phyloP scores from a whole-genome alignment of 164 flowering plant species.

The Vitis riparia region DNA sequence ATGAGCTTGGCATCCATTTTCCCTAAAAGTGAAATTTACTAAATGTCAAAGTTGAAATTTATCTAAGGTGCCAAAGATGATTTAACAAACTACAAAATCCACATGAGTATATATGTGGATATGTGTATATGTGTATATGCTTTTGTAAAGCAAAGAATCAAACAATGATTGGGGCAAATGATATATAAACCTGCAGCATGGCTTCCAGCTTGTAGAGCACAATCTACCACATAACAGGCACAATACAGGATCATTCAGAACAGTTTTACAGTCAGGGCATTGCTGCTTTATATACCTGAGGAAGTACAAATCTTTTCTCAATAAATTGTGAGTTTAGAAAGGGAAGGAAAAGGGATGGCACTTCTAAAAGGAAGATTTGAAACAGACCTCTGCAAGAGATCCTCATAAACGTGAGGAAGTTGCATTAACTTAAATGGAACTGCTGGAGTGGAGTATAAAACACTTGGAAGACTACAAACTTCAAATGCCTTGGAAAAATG shows the following conservation, averaged over 20 bases:
- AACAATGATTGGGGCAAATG: background rate
- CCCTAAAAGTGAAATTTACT: slow-evolving; percentile 36
- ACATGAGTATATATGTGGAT: too few relatives aligned
- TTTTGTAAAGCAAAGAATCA: background rate
- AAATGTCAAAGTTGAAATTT: background rate
- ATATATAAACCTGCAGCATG: slow-evolving; percentile 84
- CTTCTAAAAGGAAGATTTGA: background rate
- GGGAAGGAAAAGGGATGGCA: background rate
- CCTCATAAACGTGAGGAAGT: slow-evolving; percentile 84
- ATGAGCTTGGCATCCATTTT: slow-evolving; percentile 69
- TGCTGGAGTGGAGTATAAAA: slow-evolving; percentile 55
- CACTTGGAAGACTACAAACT: slow-evolving; percentile 19
- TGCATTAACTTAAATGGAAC: slow-evolving; percentile 78
- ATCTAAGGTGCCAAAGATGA: background rate
- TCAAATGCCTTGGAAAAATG: slow-evolving; percentile 54
- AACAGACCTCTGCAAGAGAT: slow-evolving; percentile 81
- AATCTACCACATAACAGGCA: slow-evolving; percentile 91
- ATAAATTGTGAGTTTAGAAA: background rate
- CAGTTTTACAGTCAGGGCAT: slow-evolving; percentile 60
- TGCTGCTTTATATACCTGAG: slow-evolving; percentile 77
- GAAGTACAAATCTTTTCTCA: background rate
- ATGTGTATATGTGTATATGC: background rate
- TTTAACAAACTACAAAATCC: too few relatives aligned
- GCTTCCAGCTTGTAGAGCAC: slow-evolving; percentile 73
- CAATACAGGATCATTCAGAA: slow-evolving; percentile 65